Evolutionary conservation across 345 rosid genomes (phyloP).

Genomic region (Ceriops decandra): DNA sequence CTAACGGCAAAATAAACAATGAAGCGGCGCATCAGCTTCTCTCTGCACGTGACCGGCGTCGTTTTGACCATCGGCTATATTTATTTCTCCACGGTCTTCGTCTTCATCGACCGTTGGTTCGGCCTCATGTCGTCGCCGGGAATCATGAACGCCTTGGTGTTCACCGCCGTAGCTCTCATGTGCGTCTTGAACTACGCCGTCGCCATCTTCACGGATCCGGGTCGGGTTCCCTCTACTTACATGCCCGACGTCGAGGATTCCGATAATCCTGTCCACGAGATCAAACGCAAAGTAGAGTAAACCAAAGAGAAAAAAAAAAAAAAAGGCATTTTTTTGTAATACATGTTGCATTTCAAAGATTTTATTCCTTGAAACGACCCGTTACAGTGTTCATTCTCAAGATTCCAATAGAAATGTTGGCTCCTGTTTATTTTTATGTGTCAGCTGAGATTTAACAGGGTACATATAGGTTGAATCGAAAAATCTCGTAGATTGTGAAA

Average conservation of each 20-base stretch:
- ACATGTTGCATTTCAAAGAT: too few relatives aligned
- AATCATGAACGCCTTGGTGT: conserved; percentile 60
- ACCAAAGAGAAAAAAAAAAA: too few relatives aligned
- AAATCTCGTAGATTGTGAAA: too few relatives aligned
- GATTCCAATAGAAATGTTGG: too few relatives aligned
- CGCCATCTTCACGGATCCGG: conserved; percentile 76
- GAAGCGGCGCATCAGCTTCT: conserved; percentile 54
- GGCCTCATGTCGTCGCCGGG: conserved; percentile 82
- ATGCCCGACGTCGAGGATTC: conserved; percentile 76
- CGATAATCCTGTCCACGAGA: conserved; percentile 66
- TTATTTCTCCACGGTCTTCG: conserved; percentile 66
- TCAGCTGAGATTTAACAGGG: too few relatives aligned
- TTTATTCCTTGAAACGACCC: too few relatives aligned
- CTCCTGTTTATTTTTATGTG: too few relatives aligned
- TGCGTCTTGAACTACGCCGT: conserved; percentile 53
- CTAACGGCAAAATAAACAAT: conserved; percentile 17
- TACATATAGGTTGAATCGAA: too few relatives aligned
- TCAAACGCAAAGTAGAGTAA: conserved; percentile 76
- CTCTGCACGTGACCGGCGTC: conserved; percentile 67
- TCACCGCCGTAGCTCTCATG: conserved; percentile 67
- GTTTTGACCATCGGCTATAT: conserved; percentile 55
- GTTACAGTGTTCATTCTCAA: too few relatives aligned
- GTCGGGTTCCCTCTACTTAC: conserved; percentile 67
- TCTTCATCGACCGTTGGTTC: conserved; percentile 85
- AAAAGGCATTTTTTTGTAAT: too few relatives aligned